These are phyloP conservation scores for Neurospora sp. DNA, from an alignment of 495 filamentous ascomycete genomes.

Conservation along the genomic window DNA sequence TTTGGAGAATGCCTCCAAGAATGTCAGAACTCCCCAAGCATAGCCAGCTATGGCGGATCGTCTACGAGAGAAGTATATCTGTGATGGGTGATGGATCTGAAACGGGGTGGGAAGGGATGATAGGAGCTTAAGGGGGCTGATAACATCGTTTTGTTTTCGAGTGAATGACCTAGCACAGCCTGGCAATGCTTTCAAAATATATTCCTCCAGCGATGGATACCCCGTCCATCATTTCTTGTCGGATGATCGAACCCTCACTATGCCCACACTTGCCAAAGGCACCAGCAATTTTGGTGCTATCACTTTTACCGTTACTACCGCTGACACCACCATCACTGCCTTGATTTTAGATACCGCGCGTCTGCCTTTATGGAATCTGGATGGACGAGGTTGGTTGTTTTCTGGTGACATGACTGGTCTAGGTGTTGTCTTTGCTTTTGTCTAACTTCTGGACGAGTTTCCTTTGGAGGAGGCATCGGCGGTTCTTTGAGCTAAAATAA, in stretches of 20 bases:
- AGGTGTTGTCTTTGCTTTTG: not conserved
- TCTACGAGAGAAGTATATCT: not conserved
- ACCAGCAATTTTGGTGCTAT: not conserved
- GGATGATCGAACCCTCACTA: not conserved
- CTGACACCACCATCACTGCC: not conserved
- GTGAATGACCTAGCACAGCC: not conserved
- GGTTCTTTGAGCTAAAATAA: not conserved
- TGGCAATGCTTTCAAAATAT: not conserved
- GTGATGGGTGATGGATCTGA: not conserved
- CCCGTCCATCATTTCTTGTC: not conserved
- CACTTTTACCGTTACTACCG: not conserved
- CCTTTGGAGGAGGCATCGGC: not conserved
- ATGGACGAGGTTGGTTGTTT: not conserved
- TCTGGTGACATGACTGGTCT: not conserved
- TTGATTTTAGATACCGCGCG: not conserved
- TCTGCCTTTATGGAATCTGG: not conserved
- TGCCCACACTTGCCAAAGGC: not conserved
- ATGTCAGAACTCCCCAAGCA: not conserved
- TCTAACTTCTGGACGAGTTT: not conserved
- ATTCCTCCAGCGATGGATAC: not conserved
- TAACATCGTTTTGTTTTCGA: not conserved
- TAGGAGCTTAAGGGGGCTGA: not conserved
- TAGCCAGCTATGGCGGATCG: not conserved
- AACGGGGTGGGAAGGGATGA: not conserved
- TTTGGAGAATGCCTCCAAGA: not conserved